Percentiles rank a stretch among this genome's conserved stretches.
phyloP scores from a whole-genome alignment of 2,329 filamentous ascomycete species.

The Penicillium occitanis region DNA sequence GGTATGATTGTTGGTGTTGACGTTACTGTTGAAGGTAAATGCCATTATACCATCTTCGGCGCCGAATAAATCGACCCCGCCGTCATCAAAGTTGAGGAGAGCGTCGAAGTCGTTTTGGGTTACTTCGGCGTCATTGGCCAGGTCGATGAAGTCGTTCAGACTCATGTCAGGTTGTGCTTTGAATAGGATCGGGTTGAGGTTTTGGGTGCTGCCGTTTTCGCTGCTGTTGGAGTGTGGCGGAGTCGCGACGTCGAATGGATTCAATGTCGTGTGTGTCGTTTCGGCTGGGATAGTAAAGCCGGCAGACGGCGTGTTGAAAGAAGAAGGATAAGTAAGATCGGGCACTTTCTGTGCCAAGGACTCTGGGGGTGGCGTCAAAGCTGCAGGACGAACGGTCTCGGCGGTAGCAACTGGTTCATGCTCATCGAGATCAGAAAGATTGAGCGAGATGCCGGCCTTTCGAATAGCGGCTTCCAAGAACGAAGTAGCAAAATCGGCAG shows the following conservation, averaged over 20 bases:
- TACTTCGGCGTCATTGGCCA: slow-evolving; percentile 47
- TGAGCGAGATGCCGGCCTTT: slow-evolving; percentile 75
- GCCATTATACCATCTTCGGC: slow-evolving; percentile 29
- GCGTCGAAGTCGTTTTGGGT: slow-evolving; percentile 49
- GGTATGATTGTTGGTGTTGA: not conserved
- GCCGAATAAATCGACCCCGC: slow-evolving; percentile 36
- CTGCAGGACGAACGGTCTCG: slow-evolving; percentile 28
- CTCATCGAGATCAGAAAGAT: slow-evolving; percentile 12
- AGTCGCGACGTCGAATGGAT: slow-evolving; percentile 38
- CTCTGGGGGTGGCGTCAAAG: slow-evolving; percentile 45
- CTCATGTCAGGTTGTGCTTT: slow-evolving; percentile 35
- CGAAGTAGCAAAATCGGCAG: slow-evolving; percentile 92
- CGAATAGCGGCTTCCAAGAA: slow-evolving; percentile 91
- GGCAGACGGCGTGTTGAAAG: slow-evolving; percentile 24
- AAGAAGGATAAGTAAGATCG: slow-evolving; percentile 36
- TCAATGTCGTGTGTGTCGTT: not conserved
- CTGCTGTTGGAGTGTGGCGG: slow-evolving; percentile 45
- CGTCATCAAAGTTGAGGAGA: slow-evolving; percentile 49
- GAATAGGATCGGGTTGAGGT: slow-evolving; percentile 35
- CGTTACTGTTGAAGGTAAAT: slow-evolving; percentile 1
- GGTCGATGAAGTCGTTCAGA: slow-evolving; percentile 43
- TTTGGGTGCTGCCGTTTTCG: slow-evolving; percentile 43
- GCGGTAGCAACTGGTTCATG: slow-evolving; percentile 21
- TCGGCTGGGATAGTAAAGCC: slow-evolving; percentile 18
- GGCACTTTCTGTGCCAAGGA: slow-evolving; percentile 42